Evolutionary conservation across 805 yeast genomes (phyloP).

Genomic region (Starmera pachycereana): DNA sequence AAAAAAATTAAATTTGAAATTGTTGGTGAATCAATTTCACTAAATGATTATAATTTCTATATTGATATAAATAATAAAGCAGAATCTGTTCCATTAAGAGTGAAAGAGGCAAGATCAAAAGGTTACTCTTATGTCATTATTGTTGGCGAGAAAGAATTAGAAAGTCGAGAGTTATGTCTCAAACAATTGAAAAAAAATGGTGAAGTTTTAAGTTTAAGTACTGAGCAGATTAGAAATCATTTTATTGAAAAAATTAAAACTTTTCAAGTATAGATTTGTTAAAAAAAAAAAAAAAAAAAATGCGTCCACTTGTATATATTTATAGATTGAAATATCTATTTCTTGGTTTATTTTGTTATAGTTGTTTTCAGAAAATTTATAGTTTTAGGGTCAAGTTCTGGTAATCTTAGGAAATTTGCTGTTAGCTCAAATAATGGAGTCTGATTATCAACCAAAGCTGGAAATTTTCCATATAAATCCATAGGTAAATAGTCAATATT

Average conservation of each 20-base stretch:
- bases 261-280: slow-evolving; percentile 1
- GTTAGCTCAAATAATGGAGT: slow-evolving; percentile 15
- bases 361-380: no score
- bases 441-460: slow-evolving; percentile 30
- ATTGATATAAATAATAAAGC: slow-evolving; percentile 68
- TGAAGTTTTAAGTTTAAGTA: slow-evolving; percentile 28
- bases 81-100: slow-evolving; percentile 72
- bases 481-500: slow-evolving; percentile 49
- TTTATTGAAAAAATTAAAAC: slow-evolving; percentile 29
- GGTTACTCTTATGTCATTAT: slow-evolving; percentile 76
- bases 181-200: slow-evolving; percentile 45
- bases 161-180: slow-evolving; percentile 47
- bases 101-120: slow-evolving; percentile 64
- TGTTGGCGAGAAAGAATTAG: slow-evolving; percentile 79
- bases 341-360: no score
- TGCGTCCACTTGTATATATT: neutral
- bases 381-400: slow-evolving; percentile 7
- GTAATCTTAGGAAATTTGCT: slow-evolving; percentile 10
- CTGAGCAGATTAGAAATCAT: slow-evolving; percentile 39
- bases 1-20: slow-evolving; percentile 36
- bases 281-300: neutral
- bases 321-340: no score
- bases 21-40: slow-evolving; percentile 32
- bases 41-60: slow-evolving; percentile 51
- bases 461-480: slow-evolving; percentile 20